Conservation (phyloP, 2,329 filamentous ascomycete species). For the Ophiostoma himal-ulmi region DNA sequence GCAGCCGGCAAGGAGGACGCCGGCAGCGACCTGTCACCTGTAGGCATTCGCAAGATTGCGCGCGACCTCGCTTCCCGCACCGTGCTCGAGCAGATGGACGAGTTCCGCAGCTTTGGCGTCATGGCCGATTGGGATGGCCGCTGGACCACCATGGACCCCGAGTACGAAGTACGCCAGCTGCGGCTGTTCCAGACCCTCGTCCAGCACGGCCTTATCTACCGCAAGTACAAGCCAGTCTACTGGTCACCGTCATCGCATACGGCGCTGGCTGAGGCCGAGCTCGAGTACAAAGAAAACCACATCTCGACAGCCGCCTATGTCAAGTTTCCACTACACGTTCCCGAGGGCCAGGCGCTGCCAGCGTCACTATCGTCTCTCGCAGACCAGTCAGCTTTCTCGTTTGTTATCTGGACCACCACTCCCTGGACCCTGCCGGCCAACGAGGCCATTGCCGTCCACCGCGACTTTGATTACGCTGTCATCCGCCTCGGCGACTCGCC, state of each 20-base stretch:
- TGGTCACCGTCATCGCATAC: constrained; percentile 77
- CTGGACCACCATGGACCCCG: constrained; percentile 74
- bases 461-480: constrained; percentile 66
- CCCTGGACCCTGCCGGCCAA: constrained; percentile 97
- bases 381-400: constrained; percentile 46
- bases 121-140: constrained; percentile 75
- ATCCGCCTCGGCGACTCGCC: constrained; percentile 53
- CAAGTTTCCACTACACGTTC: constrained; percentile 58
- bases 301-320: constrained; percentile 70
- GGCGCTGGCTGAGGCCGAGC: constrained; percentile 75
- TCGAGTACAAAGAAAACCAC: constrained; percentile 76
- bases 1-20: constrained; percentile 25
- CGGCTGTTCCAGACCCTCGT: constrained; percentile 71
- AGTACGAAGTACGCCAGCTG: constrained; percentile 69
- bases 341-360: constrained; percentile 28
- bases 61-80: constrained; percentile 61
- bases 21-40: constrained; percentile 36
- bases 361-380: constrained; percentile 27
- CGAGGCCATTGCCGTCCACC: constrained; percentile 75
- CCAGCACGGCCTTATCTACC: constrained; percentile 65
- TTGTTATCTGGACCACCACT: constrained; percentile 98
- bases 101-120: constrained; percentile 66
- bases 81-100: constrained; percentile 64
- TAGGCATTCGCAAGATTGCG: constrained; percentile 60
- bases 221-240: constrained; percentile 76